Evolutionary conservation across 192 early-diverging fungal genomes (phyloP), one percentile per base, ranked within the genome.

Genomic region (Linderina pennispora): DNA sequence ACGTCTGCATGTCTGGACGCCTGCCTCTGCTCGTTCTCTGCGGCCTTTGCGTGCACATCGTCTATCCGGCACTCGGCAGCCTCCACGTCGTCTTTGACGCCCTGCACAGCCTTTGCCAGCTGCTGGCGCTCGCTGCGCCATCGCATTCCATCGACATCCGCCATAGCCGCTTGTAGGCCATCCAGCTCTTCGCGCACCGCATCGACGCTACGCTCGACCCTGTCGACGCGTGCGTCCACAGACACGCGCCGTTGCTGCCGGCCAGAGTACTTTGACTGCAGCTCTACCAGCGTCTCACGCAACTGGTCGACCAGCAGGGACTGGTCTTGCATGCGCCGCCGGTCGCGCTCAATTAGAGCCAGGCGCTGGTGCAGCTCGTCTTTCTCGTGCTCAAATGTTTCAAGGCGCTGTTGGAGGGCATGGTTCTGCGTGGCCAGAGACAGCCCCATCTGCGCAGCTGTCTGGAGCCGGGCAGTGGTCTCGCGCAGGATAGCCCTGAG

Each of bases 261-360:
- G 1, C 47, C 23, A 3, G 61, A 50, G 0, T 34, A 18, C 38
- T 41, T 50, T 4, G 26, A n/a, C 8, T 35, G 17, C n/a, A 73
- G 45, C 13, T 73, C 69, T 25, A 21, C 37, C 7, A 73, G 40
- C 2, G 45, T 46, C 3, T 41, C 69, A 3, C 50, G 26, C 7
- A 65, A 10, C 25, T 73, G 62, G 43, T 73, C 69, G 7, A 73
- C 46, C 3, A 62, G 53, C 14, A 73, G 28, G 4, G 62, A 73
- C 45, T 73, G 62, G 36, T 73, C 57, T 31, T 73, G 69, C 50
- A 64, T 57, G 58, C 69, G 61, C 39, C 62, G 43, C 4, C 58
- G 52, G 46, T 73, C 69, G 13, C 58, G 53, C 50, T 73, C 69
- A 6, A 65, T 31, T 11, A 65, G 23, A 13, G 24, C 25, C 26